These are phyloP conservation scores for Trypanosoma cruzi DNA, from an alignment of 208 protist species.

Conservation along the genomic window DNA sequence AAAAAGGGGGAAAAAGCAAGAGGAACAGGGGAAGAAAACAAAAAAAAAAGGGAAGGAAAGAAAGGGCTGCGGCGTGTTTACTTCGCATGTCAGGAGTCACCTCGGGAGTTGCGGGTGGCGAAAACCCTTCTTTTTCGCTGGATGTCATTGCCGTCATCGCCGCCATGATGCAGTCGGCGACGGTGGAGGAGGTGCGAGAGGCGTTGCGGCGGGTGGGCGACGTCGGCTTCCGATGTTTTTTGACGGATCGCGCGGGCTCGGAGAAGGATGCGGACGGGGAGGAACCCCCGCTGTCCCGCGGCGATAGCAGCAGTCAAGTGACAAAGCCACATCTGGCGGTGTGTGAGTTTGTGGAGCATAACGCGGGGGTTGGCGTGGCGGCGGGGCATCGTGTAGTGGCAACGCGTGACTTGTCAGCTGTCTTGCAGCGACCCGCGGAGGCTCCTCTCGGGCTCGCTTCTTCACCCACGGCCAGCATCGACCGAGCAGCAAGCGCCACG, in stretches of 20 bases:
- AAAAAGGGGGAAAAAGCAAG: not conserved
- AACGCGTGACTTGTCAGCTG: slow-evolving; percentile 7
- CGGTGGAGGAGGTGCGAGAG: slow-evolving; percentile 48
- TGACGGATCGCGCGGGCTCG: not conserved
- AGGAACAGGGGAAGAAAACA: slow-evolving; percentile 1
- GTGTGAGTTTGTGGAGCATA: slow-evolving; percentile 18
- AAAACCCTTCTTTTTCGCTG: slow-evolving; percentile 34
- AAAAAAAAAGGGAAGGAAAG: not conserved
- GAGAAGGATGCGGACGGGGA: not conserved
- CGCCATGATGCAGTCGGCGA: slow-evolving; percentile 51
- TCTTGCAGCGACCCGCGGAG: slow-evolving; percentile 9
- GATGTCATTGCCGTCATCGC: slow-evolving; percentile 65
- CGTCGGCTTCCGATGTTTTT: not conserved
- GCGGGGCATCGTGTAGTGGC: slow-evolving; percentile 5
- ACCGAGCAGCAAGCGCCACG: not conserved
- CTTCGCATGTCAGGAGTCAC: not conserved
- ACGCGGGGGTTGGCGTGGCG: not conserved
- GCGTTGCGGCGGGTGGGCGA: slow-evolving; percentile 30
- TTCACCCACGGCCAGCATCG: not conserved
- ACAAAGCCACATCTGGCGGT: slow-evolving; percentile 9
- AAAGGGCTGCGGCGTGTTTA: not conserved
- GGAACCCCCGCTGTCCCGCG: not conserved
- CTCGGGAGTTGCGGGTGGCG: not conserved
- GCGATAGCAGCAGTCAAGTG: not conserved
- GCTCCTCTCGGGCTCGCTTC: not conserved